Conservation (phyloP, 116 monocot genomes). For the Phalaenopsis hybrid region DNA sequence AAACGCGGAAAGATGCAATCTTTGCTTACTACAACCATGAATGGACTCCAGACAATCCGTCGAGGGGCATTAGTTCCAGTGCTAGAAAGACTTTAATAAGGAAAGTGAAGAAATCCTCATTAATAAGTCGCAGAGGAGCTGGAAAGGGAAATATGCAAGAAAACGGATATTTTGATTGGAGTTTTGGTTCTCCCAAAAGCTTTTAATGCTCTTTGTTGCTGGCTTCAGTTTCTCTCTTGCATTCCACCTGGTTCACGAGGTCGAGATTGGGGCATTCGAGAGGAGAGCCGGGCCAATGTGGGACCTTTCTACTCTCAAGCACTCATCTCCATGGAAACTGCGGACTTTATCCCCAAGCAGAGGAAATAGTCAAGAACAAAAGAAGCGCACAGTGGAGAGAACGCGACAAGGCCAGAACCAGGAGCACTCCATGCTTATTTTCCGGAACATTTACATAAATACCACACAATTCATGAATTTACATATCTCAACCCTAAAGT, state of each 20-base stretch:
- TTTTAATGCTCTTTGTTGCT: background rate
- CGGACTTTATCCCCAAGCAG: background rate
- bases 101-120: background rate
- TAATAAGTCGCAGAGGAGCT: background rate
- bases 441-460: too few relatives aligned
- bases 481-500: too few relatives aligned
- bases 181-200: background rate
- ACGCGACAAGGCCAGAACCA: background rate
- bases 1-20: slow-evolving; percentile 1
- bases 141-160: background rate
- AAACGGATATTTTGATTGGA: background rate
- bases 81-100: background rate
- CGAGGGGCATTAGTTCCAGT: background rate
- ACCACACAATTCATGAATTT: too few relatives aligned
- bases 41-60: background rate
- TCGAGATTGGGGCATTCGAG: background rate
- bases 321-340: background rate
- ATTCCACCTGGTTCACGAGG: background rate
- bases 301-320: background rate
- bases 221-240: background rate
- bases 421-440: too few relatives aligned
- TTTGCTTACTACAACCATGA: background rate
- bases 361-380: background rate
- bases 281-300: background rate
- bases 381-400: background rate